Conservation (phyloP, 768 basidiomycete genomes). For the Naematelia aurantialba region DNA sequence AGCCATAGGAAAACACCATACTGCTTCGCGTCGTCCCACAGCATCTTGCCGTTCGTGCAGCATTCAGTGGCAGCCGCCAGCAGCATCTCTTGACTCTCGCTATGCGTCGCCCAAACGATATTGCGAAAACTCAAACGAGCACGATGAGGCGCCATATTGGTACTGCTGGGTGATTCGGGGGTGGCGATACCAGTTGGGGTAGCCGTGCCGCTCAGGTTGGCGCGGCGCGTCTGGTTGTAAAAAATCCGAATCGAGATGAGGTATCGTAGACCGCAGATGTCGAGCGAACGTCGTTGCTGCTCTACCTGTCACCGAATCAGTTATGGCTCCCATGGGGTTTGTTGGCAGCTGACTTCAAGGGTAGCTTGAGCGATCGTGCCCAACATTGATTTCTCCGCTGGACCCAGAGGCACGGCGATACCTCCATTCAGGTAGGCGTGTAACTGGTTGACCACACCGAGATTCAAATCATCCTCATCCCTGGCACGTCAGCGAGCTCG, state of each 20-base stretch:
- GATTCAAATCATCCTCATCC: constrained; percentile 27
- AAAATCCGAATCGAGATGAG: constrained; percentile 88
- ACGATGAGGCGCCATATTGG: constrained; percentile 2
- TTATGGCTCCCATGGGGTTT: background rate
- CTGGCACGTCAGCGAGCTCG: background rate
- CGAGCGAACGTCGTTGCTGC: constrained; percentile 82
- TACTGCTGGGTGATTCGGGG: constrained; percentile 1
- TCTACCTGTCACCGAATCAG: constrained; percentile 61
- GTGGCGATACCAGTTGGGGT: constrained; percentile 24
- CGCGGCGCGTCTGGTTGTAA: constrained; percentile 73
- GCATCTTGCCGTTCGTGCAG: constrained; percentile 72
- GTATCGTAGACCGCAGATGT: constrained; percentile 88
- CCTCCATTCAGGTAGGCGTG: constrained; percentile 63
- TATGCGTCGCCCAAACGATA: constrained; percentile 95
- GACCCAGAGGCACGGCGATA: constrained; percentile 67
- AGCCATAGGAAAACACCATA: constrained; percentile 87
- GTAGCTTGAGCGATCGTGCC: constrained; percentile 81
- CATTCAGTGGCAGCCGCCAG: constrained; percentile 65
- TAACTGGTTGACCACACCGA: constrained; percentile 53
- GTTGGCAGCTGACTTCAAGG: constrained; percentile 61
- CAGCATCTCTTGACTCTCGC: constrained; percentile 84
- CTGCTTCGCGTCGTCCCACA: constrained; percentile 81
- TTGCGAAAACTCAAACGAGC: constrained; percentile 59
- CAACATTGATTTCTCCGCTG: constrained; percentile 77
- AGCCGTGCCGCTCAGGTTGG: constrained; percentile 48